Evolutionary conservation across 768 basidiomycete genomes (phyloP).

Genomic region (Jaapia argillacea): DNA sequence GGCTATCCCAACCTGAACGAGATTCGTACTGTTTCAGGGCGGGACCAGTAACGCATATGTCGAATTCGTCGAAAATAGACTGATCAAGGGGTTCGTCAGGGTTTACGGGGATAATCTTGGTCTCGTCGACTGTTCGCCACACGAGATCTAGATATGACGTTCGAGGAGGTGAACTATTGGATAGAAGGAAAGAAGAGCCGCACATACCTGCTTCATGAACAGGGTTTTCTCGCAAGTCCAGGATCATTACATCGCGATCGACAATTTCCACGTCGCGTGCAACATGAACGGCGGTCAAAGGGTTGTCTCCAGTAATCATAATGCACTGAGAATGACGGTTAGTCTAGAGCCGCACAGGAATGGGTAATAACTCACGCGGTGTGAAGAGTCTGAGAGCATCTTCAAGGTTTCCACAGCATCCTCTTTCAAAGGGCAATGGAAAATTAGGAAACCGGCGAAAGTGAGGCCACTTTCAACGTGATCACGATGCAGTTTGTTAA

Average conservation of each 20-base stretch:
- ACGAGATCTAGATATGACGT: conserved; percentile 56
- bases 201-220: conserved; percentile 55
- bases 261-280: conserved; percentile 96
- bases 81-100: conserved; percentile 70
- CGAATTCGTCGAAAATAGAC: conserved; percentile 74
- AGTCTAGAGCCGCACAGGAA: not conserved
- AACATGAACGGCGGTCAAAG: conserved; percentile 92
- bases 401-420: conserved; percentile 88
- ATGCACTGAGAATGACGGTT: conserved; percentile 53
- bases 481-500: conserved; percentile 80
- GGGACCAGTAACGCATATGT: conserved; percentile 93
- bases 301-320: conserved; percentile 99
- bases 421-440: conserved; percentile 94
- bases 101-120: conserved; percentile 78
- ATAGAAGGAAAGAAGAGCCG: not conserved
- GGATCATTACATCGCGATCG: conserved; percentile 87
- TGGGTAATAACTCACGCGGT: conserved; percentile 56
- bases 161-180: not conserved
- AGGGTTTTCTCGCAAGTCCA: conserved; percentile 82
- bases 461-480: conserved; percentile 66
- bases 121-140: conserved; percentile 93
- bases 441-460: conserved; percentile 97
- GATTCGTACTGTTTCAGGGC: conserved; percentile 83
- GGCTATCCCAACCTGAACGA: conserved; percentile 61
- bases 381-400: conserved; percentile 93